Percentiles rank a stretch among this genome's conserved stretches.
Conservation (phyloP, 2,329 filamentous ascomycete species). For the Chaetothyriales sp. region DNA sequence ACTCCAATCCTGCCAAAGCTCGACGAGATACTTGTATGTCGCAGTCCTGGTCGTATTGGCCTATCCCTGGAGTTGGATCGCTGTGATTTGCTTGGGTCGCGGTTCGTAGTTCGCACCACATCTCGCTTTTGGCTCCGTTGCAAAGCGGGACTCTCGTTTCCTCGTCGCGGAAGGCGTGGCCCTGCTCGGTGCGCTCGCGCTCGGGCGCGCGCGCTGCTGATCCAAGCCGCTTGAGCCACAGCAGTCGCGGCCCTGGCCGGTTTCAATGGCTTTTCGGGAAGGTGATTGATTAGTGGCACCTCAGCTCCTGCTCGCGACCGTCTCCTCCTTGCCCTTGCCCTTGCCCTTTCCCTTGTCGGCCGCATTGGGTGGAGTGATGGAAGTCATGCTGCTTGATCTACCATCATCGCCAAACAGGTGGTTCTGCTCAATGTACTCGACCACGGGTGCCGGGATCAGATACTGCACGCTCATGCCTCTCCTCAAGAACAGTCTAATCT, state of each 20-base stretch:
- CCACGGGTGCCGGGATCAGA: slow-evolving; percentile 58
- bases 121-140: background rate
- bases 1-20: too few relatives aligned
- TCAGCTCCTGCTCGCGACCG: background rate
- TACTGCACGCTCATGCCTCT: slow-evolving; percentile 74
- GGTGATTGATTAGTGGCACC: background rate
- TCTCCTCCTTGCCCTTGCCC: slow-evolving; percentile 7
- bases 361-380: slow-evolving; percentile 1
- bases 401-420: slow-evolving; percentile 47
- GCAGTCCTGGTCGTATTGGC: too few relatives aligned
- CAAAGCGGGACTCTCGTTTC: background rate
- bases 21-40: too few relatives aligned
- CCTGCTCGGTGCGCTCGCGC: background rate
- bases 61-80: too few relatives aligned
- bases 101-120: too few relatives aligned
- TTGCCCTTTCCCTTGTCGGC: slow-evolving; percentile 16
- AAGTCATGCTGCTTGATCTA: slow-evolving; percentile 13
- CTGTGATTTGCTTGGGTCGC: too few relatives aligned
- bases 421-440: slow-evolving; percentile 58
- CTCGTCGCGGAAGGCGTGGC: background rate
- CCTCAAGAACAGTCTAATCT: slow-evolving; percentile 69
- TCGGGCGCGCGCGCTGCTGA: background rate
- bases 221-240: background rate
- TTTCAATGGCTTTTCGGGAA: background rate
- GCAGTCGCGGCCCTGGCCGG: background rate